Evolutionary conservation across 2,329 filamentous ascomycete species (phyloP).

Genomic region (Ophiognomonia clavigignenti-juglandacearum): DNA sequence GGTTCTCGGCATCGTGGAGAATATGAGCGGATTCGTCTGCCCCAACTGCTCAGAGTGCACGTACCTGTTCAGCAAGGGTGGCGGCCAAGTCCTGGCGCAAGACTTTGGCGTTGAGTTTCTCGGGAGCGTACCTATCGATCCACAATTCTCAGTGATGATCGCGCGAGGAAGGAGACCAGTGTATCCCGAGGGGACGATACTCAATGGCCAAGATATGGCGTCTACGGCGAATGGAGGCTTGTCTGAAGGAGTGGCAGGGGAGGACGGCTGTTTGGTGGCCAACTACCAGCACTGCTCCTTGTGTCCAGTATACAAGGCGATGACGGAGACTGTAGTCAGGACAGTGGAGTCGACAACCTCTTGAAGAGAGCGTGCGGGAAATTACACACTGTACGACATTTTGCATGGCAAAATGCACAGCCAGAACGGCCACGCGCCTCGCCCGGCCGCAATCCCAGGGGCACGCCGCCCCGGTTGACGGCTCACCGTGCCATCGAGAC

Average conservation of each 20-base stretch:
- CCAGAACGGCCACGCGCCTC: background rate
- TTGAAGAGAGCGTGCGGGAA: background rate
- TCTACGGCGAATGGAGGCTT: constrained; percentile 25
- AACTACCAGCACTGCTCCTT: constrained; percentile 72
- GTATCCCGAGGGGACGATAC: constrained; percentile 64
- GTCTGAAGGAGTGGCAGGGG: constrained; percentile 23
- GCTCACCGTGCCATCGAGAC: background rate
- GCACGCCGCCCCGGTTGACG: background rate
- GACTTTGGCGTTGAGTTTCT: constrained; percentile 83
- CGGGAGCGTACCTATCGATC: constrained; percentile 86
- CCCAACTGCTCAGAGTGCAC: constrained; percentile 78
- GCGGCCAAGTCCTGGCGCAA: constrained; percentile 80
- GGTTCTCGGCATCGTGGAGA: constrained; percentile 88
- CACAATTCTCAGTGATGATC: constrained; percentile 81
- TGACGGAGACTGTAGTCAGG: constrained; percentile 49
- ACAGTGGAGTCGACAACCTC: constrained; percentile 14
- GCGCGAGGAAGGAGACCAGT: constrained; percentile 64
- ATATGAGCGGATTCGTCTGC: constrained; percentile 93
- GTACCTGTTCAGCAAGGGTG: constrained; percentile 88
- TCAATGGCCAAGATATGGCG: constrained; percentile 53
- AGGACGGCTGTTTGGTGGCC: constrained; percentile 51
- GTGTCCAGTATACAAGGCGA: constrained; percentile 60
- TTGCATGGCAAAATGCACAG: background rate
- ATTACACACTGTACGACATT: background rate
- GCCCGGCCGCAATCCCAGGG: no score